Percentiles rank a stretch among this genome's conserved stretches.
Conservation (phyloP, 2,329 filamentous ascomycete genomes). For the Neoascochyta sp. region DNA sequence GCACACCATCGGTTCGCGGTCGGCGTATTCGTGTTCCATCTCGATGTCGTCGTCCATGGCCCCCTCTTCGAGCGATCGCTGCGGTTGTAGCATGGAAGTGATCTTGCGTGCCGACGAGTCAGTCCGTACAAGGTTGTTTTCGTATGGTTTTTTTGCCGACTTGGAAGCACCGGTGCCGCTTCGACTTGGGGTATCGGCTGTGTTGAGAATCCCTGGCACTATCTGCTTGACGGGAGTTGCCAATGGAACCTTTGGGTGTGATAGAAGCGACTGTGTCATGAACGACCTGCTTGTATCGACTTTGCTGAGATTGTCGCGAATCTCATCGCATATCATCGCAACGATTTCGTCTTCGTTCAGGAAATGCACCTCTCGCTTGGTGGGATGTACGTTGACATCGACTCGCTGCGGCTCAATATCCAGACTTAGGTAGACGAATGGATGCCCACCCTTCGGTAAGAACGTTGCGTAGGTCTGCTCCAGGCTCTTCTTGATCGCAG, state of each 20-base stretch:
- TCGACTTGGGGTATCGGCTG: slow-evolving; percentile 20
- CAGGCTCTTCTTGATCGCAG: slow-evolving; percentile 79
- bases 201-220: slow-evolving; percentile 12
- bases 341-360: slow-evolving; percentile 96
- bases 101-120: slow-evolving; percentile 90
- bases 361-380: slow-evolving; percentile 95
- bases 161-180: slow-evolving; percentile 29
- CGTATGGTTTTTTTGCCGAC: slow-evolving; percentile 54
- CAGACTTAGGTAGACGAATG: slow-evolving; percentile 87
- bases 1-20: slow-evolving; percentile 66
- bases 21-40: slow-evolving; percentile 67
- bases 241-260: slow-evolving; percentile 36
- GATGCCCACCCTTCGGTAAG: slow-evolving; percentile 88
- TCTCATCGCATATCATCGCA: slow-evolving; percentile 75
- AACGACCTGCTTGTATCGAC: slow-evolving; percentile 95
- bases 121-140: slow-evolving; percentile 86
- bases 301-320: slow-evolving; percentile 72
- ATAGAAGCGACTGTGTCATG: slow-evolving; percentile 82
- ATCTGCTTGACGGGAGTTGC: slow-evolving; percentile 40
- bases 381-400: slow-evolving; percentile 96
- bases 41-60: slow-evolving; percentile 44
- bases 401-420: slow-evolving; percentile 90
- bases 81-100: slow-evolving; percentile 83
- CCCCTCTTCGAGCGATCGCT: slow-evolving; percentile 35
- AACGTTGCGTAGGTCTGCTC: slow-evolving; percentile 88